A percentile compares a stretch with the other conserved stretches of the same genome.
Conservation (phyloP, 768 basidiomycete species). For the Sarcodon sp. region DNA sequence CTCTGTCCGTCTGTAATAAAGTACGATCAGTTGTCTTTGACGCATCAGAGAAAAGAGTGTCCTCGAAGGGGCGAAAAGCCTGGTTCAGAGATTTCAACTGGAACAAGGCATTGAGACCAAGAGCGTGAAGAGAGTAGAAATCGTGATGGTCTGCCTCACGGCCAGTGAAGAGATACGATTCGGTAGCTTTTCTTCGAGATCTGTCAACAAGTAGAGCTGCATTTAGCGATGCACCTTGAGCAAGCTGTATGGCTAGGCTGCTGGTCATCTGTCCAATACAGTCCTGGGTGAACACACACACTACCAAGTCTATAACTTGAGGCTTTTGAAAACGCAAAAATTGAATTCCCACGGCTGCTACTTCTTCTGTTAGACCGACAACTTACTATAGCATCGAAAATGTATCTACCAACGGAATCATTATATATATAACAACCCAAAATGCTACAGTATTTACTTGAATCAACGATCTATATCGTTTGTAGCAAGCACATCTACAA, state of each 20-base stretch:
- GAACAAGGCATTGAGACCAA: slow-evolving; percentile 67
- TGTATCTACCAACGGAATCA: no score
- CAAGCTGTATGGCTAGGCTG: slow-evolving; percentile 73
- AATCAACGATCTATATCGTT: no score
- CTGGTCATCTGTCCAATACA: slow-evolving; percentile 32
- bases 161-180: slow-evolving; percentile 84
- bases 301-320: no score
- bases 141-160: slow-evolving; percentile 78
- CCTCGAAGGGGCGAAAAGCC: slow-evolving; percentile 47
- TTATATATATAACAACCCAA: no score
- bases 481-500: no score
- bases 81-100: slow-evolving; percentile 57
- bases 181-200: slow-evolving; percentile 41
- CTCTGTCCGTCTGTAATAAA: slow-evolving; percentile 48
- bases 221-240: slow-evolving; percentile 70
- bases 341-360: background rate
- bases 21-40: slow-evolving; percentile 72
- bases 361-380: background rate
- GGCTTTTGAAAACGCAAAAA: background rate
- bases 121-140: slow-evolving; percentile 72
- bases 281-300: background rate
- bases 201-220: slow-evolving; percentile 54
- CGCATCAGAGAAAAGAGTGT: slow-evolving; percentile 65
- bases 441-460: no score
- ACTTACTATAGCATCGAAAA: no score